Percentiles rank a stretch among this genome's conserved stretches.
Evolutionary conservation across 257 asterid genomes (phyloP).

Genomic region (Solanum corneliomulleri): DNA sequence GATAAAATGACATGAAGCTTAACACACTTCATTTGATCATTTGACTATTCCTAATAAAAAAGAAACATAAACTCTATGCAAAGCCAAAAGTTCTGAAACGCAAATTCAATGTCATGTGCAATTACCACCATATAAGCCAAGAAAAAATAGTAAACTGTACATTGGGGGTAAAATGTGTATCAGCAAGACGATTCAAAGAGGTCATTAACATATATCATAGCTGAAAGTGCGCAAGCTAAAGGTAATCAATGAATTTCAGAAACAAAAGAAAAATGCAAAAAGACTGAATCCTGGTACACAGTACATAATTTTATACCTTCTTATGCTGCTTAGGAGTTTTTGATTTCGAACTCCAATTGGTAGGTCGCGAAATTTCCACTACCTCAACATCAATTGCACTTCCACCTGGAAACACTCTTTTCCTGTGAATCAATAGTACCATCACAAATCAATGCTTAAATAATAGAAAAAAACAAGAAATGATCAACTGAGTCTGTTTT

Average conservation of each 20-base stretch:
- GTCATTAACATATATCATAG: not conserved
- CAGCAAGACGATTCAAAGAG: not conserved
- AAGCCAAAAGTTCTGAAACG: not conserved
- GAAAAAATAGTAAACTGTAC: not conserved
- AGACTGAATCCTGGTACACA: not conserved
- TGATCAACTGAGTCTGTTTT: not conserved
- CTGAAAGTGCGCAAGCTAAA: not conserved
- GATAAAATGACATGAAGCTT: not conserved
- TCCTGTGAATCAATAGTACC: slow-evolving; percentile 35
- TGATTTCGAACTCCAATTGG: slow-evolving; percentile 21
- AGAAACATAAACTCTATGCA: not conserved
- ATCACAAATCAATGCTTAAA: not conserved
- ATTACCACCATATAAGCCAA: not conserved
- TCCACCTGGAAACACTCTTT: slow-evolving; percentile 50
- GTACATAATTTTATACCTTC: slow-evolving; percentile 28
- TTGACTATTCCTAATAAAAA: not conserved
- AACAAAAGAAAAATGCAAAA: not conserved
- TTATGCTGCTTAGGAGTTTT: slow-evolving; percentile 30
- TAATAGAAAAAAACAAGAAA: not conserved
- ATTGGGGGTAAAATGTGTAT: not conserved
- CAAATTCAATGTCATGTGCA: not conserved
- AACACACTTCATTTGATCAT: not conserved
- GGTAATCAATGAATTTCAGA: not conserved
- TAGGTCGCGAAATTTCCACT: slow-evolving; percentile 42
- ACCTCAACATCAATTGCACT: slow-evolving; percentile 47